A percentile compares a stretch with the other conserved stretches of the same genome.
These are phyloP conservation scores for Torulaspora indica DNA, from an alignment of 805 yeast genomes.

Conservation along the genomic window DNA sequence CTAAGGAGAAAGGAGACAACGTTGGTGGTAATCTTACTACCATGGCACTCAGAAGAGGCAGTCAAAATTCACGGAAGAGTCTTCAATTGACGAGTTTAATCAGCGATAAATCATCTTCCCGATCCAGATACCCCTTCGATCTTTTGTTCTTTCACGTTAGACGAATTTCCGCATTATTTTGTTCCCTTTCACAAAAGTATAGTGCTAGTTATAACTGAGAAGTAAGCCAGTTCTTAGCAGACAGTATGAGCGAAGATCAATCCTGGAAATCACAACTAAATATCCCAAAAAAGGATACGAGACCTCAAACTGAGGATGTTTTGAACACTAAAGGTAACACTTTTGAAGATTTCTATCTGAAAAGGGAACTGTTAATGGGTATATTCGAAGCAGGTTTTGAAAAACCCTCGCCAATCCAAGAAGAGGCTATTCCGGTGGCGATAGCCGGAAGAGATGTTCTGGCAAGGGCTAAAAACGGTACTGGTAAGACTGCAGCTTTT, in stretches of 20 bases:
- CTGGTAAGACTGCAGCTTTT: slow-evolving; percentile 98
- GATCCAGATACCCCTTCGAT: background rate
- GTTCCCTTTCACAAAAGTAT: background rate
- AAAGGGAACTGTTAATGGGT: slow-evolving; percentile 94
- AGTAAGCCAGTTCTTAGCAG: background rate
- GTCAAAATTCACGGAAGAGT: background rate
- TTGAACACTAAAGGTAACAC: slow-evolving; percentile 82
- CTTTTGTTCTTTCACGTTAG: background rate
- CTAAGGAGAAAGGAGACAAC: background rate
- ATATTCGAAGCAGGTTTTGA: slow-evolving; percentile 98
- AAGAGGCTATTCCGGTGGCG: slow-evolving; percentile 94
- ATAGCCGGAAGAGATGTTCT: slow-evolving; percentile 91
- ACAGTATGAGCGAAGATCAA: slow-evolving; percentile 18
- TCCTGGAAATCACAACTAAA: slow-evolving; percentile 74
- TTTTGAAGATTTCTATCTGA: slow-evolving; percentile 87
- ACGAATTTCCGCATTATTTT: background rate
- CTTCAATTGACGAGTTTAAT: background rate
- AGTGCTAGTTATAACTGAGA: background rate
- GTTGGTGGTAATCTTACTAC: background rate
- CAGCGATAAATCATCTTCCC: background rate
- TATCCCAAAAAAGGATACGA: slow-evolving; percentile 78
- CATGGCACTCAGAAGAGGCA: background rate
- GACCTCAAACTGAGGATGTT: slow-evolving; percentile 97
- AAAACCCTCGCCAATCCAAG: slow-evolving; percentile 96
- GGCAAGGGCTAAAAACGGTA: slow-evolving; percentile 97